Base-by-base conservation (phyloP, 169 alveolate genomes). In the Babesia ovis region DNA sequence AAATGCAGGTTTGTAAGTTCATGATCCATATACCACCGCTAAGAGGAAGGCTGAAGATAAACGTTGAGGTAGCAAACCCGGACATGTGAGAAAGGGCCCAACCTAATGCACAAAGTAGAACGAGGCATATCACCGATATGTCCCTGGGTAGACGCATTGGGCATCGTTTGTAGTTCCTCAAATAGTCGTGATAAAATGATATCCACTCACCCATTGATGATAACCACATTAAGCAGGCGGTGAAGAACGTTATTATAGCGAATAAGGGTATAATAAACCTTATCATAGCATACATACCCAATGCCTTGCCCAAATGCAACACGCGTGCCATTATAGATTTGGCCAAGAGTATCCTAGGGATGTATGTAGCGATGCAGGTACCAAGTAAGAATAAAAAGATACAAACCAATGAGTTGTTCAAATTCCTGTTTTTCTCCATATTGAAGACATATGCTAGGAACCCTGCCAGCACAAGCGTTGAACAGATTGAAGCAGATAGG, bases 51-150 rank as follows among this genome's bases (percentile, higher is more conserved):
- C 37, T 61, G 55, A 61, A 31, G 1, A 61, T 20, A 31, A 61
- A 45, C 4, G 68, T 12, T 5, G 56, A 43, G 3, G 41, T 42
- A 29, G 43, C 55, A 39, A 43, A 23, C 6, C 71, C 71, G n/a
- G 37, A 61, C 8, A 61, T 18, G 14, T 46, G 57, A 3, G 71
- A 43, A 8, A 61, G 18, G 4, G 50, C 57, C 56, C 56, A 61
- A n/a, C 71, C 71, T 20, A 61, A 25, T 0, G 71, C 34, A 25
- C 55, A 61, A 3, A 45, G 43, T 29, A 61, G 25, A 61, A 25
- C n/a, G 25, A 16, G 5, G 6, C 48, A 60, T 55, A 27, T 31
- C 12, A 18, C 20, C 25, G 41, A 11, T 8, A 29, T 16, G 25
- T 34, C 45, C 48, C 20, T 5, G 25, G 43, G 43, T 16, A 23